Evolutionary conservation across 495 filamentous ascomycete species (phyloP).

Genomic region (Hypoxylon lienhwacheense): DNA sequence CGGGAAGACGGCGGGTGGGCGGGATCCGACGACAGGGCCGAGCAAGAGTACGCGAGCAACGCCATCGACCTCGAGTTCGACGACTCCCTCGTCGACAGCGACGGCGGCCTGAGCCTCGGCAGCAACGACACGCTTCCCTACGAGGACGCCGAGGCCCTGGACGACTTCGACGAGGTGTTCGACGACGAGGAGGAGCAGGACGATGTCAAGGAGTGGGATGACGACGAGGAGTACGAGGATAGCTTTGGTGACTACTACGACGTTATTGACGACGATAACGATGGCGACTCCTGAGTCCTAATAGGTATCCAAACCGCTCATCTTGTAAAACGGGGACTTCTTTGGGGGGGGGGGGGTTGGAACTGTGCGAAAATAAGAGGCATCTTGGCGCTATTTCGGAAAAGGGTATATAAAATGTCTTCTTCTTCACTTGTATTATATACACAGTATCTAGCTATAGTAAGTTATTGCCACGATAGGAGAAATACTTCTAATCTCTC

Average conservation of each 20-base stretch:
- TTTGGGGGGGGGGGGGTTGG: too few species aligned
- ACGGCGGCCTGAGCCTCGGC: slow-evolving; percentile 1
- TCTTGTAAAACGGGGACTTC: too few species aligned
- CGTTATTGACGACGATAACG: slow-evolving; percentile 1
- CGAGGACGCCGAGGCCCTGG: slow-evolving; percentile 5
- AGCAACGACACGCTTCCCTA: background rate
- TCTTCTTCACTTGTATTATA: too few species aligned
- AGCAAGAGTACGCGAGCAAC: slow-evolving; percentile 8
- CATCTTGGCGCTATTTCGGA: too few species aligned
- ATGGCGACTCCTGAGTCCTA: slow-evolving; percentile 1
- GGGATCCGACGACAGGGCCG: slow-evolving; percentile 1
- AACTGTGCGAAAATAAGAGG: too few species aligned
- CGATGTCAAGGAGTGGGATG: slow-evolving; percentile 9
- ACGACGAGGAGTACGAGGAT: slow-evolving; percentile 6
- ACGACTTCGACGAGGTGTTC: slow-evolving; percentile 8
- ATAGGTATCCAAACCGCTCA: too few species aligned
- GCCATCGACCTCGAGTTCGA: slow-evolving; percentile 15
- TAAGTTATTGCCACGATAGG: too few species aligned
- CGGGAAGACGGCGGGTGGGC: slow-evolving; percentile 10
- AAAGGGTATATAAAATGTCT: too few species aligned
- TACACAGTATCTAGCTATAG: too few species aligned
- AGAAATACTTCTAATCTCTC: too few species aligned
- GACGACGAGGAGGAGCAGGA: slow-evolving; percentile 1
- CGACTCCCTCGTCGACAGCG: slow-evolving; percentile 2
- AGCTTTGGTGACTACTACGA: slow-evolving; percentile 10